phyloP scores from a whole-genome alignment of 2,329 filamentous ascomycete species.

The Bipolaris zeicola region DNA sequence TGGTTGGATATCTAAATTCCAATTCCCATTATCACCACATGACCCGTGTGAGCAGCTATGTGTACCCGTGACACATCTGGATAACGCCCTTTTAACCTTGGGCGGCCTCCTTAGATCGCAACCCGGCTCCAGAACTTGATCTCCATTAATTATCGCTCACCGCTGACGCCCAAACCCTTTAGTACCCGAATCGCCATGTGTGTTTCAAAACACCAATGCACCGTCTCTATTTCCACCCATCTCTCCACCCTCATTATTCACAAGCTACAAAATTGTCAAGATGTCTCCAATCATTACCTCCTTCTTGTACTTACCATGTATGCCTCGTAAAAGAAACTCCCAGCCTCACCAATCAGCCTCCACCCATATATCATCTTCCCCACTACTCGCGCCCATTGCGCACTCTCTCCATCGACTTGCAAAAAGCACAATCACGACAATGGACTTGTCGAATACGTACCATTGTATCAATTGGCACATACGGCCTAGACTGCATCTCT shows the following conservation, averaged over 20 bases:
- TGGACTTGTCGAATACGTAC: conserved; percentile 14
- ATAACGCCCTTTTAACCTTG: too few relatives aligned
- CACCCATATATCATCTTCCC: background rate
- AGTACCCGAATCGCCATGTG: background rate
- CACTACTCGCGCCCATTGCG: too few relatives aligned
- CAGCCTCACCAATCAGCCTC: background rate
- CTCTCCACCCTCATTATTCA: background rate
- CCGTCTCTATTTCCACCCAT: background rate
- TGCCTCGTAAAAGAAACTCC: background rate
- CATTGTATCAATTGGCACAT: conserved; percentile 11
- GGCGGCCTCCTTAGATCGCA: too few relatives aligned
- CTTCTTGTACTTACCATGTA: background rate
- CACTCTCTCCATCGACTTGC: conserved; percentile 3
- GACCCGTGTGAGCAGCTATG: too few relatives aligned
- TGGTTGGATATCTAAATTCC: too few relatives aligned
- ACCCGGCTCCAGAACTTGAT: too few relatives aligned
- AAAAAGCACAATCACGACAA: conserved; percentile 18
- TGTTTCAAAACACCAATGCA: background rate
- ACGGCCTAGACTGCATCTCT: background rate
- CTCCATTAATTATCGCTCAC: too few relatives aligned
- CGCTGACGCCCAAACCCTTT: background rate
- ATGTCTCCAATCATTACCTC: background rate
- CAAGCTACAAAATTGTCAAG: background rate
- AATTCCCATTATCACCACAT: too few relatives aligned
- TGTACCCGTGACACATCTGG: too few relatives aligned